A percentile compares a stretch with the other conserved stretches of the same genome.
These are phyloP conservation scores for Malassezia slooffiae DNA, from an alignment of 1,284 basidiomycete species.

Conservation along the genomic window DNA sequence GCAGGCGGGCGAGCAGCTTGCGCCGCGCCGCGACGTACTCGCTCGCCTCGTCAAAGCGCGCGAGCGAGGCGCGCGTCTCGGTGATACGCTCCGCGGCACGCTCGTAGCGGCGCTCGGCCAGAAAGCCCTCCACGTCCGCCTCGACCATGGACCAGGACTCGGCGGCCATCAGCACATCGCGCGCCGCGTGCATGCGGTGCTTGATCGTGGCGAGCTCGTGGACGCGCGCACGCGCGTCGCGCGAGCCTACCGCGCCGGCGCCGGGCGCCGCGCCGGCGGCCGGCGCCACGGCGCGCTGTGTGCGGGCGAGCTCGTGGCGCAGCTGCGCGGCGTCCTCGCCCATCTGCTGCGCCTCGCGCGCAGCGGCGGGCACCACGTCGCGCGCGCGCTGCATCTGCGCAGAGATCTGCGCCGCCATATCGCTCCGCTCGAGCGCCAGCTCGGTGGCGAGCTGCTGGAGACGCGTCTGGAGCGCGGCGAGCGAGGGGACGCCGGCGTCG, in stretches of 20 bases:
- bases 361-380: conserved; percentile 1
- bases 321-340: background rate
- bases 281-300: background rate
- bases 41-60: conserved; percentile 55
- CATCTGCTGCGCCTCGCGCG: background rate
- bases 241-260: too few relatives aligned
- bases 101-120: conserved; percentile 59
- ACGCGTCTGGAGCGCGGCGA: background rate
- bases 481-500: background rate
- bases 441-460: background rate
- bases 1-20: conserved; percentile 1
- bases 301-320: background rate
- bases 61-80: conserved; percentile 73
- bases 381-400: conserved; percentile 5
- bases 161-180: conserved; percentile 75
- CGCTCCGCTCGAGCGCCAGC: background rate
- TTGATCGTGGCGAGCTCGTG: conserved; percentile 70
- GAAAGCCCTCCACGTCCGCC: conserved; percentile 69
- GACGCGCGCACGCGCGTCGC: conserved; percentile 58
- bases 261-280: too few relatives aligned
- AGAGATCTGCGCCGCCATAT: background rate
- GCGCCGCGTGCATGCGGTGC: conserved; percentile 67
- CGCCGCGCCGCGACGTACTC: conserved; percentile 8
- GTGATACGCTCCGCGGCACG: conserved; percentile 78
- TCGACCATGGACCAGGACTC: conserved; percentile 90